Evolutionary conservation across 148 eudicot genomes (phyloP).

Genomic region (Amaranthus palmeri): DNA sequence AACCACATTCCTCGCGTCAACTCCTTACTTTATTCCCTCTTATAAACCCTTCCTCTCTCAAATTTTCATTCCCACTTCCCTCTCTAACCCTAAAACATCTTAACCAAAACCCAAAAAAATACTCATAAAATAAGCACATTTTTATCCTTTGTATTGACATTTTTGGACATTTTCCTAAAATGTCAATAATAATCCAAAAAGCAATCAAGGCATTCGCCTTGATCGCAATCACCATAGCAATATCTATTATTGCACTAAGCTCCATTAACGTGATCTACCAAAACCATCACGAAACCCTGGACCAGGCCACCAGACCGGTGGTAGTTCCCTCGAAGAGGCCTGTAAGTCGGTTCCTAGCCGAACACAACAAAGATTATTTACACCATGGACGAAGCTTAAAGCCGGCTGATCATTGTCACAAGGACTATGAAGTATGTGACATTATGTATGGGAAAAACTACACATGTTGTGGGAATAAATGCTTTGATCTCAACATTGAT

Average conservation of each 20-base stretch:
- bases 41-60: conserved; percentile 7
- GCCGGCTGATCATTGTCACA: conserved; percentile 47
- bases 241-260: conserved; percentile 18
- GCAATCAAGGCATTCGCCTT: conserved; percentile 29
- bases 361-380: background rate
- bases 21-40: conserved; percentile 14
- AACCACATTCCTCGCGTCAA: conserved; percentile 17
- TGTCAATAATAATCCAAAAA: conserved; percentile 23
- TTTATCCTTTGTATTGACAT: background rate
- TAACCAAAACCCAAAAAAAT: background rate
- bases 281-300: no score
- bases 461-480: conserved; percentile 63
- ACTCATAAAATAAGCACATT: background rate
- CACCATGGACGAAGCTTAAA: conserved; percentile 28
- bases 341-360: conserved; percentile 44
- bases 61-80: background rate
- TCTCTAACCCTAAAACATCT: background rate
- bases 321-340: conserved; percentile 23
- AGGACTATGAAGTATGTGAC: conserved; percentile 38
- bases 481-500: conserved; percentile 42
- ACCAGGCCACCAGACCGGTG: background rate
- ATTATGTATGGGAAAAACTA: conserved; percentile 23
- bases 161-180: background rate
- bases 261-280: background rate
- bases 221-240: conserved; percentile 34